phyloP scores from a whole-genome alignment of 2,329 filamentous ascomycete species.

The Alternaria angustiovoidea region DNA sequence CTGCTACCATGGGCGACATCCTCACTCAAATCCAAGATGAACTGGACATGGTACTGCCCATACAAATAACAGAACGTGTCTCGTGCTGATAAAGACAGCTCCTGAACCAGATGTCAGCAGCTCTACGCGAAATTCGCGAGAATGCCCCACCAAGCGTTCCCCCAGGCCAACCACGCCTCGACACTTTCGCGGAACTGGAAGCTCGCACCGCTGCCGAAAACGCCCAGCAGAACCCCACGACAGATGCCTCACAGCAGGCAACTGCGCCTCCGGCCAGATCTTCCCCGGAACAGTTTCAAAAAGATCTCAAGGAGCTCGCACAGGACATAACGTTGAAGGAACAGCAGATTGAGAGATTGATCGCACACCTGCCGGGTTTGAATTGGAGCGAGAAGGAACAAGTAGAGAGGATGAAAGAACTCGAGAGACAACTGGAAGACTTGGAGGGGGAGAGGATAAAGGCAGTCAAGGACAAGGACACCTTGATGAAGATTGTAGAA shows the following conservation, averaged over 20 bases:
- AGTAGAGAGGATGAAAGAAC: slow-evolving; percentile 63
- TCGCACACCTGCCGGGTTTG: slow-evolving; percentile 77
- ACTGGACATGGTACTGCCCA: slow-evolving; percentile 72
- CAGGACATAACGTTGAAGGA: slow-evolving; percentile 80
- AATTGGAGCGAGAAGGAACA: slow-evolving; percentile 82
- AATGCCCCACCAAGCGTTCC: slow-evolving; percentile 54
- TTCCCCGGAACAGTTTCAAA: slow-evolving; percentile 62
- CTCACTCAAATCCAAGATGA: slow-evolving; percentile 87
- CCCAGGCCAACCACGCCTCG: slow-evolving; percentile 52
- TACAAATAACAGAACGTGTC: not conserved
- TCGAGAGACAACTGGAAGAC: slow-evolving; percentile 55
- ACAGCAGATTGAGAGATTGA: slow-evolving; percentile 81
- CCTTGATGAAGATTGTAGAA: slow-evolving; percentile 56
- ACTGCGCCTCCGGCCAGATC: slow-evolving; percentile 20
- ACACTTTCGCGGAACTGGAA: slow-evolving; percentile 44
- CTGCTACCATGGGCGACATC: slow-evolving; percentile 70
- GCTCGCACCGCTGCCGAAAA: slow-evolving; percentile 33
- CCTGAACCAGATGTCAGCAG: slow-evolving; percentile 58
- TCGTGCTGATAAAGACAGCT: slow-evolving; percentile 44
- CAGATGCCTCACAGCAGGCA: slow-evolving; percentile 23
- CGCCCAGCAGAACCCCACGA: slow-evolving; percentile 18
- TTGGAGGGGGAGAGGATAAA: slow-evolving; percentile 52
- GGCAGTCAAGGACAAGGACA: slow-evolving; percentile 54
- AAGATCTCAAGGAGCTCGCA: slow-evolving; percentile 75
- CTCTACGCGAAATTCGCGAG: slow-evolving; percentile 54